Evolutionary conservation across 2,329 filamentous ascomycete species (phyloP).

Genomic region (Thelonectria rubi): DNA sequence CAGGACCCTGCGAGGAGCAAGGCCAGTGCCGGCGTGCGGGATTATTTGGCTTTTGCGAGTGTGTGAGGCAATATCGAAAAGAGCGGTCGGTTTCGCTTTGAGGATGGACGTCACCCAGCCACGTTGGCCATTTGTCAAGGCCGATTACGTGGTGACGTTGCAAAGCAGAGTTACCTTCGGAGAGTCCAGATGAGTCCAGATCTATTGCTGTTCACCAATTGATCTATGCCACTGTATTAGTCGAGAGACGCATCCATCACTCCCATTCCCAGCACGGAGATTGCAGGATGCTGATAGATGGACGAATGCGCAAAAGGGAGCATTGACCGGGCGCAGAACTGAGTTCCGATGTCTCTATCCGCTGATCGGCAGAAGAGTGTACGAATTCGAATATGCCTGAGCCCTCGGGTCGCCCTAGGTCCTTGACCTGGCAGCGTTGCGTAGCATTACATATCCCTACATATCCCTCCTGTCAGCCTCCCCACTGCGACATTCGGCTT

Average conservation of each 20-base stretch:
- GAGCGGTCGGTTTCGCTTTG: neutral
- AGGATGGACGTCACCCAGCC: no score
- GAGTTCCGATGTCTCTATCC: neutral
- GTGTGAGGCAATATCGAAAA: neutral
- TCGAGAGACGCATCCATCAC: neutral
- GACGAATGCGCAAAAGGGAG: neutral
- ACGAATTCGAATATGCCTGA: neutral
- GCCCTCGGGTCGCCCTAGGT: neutral
- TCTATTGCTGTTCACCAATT: no score
- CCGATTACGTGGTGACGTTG: no score
- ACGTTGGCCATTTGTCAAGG: no score
- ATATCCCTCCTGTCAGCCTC: neutral
- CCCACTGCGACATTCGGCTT: neutral
- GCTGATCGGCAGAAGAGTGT: neutral
- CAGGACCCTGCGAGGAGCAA: neutral
- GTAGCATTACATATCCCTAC: neutral
- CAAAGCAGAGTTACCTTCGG: no score
- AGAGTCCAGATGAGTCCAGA: no score
- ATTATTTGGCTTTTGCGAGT: neutral
- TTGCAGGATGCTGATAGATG: constrained; percentile 7
- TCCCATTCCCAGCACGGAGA: neutral
- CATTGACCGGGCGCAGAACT: constrained; percentile 4
- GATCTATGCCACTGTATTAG: no score
- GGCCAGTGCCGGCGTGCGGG: neutral
- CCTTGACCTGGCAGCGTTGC: neutral